Evolutionary conservation across 768 basidiomycete species (phyloP).

Genomic region (Macrolepiota dolichaula): DNA sequence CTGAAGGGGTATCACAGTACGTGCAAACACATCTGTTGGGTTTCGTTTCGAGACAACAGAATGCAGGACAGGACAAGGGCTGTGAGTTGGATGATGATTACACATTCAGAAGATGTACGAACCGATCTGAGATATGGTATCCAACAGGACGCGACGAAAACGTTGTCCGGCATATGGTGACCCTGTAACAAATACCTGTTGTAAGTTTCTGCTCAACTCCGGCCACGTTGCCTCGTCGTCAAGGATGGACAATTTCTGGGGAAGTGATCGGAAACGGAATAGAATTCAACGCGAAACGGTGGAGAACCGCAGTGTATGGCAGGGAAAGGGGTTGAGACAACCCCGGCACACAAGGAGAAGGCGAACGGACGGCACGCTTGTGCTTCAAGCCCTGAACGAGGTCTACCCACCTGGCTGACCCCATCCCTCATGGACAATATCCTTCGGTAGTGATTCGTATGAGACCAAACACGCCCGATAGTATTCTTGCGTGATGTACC

Average conservation of each 20-base stretch:
- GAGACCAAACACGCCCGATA: conserved; percentile 70
- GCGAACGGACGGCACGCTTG: not conserved
- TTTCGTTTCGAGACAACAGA: not conserved
- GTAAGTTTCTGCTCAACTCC: not conserved
- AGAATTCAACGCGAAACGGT: not conserved
- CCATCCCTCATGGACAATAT: conserved; percentile 70
- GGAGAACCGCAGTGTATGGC: not conserved
- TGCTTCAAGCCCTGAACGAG: not conserved
- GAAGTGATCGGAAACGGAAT: not conserved
- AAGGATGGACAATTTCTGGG: not conserved
- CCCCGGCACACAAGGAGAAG: not conserved
- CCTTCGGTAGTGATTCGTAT: conserved; percentile 68
- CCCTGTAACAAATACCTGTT: conserved; percentile 29
- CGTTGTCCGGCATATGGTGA: conserved; percentile 57
- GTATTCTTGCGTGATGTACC: conserved; percentile 72
- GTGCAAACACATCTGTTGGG: conserved; percentile 62
- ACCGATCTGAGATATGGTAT: conserved; percentile 72
- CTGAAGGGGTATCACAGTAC: conserved; percentile 68
- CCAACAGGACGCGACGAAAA: conserved; percentile 67
- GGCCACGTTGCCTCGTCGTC: not conserved
- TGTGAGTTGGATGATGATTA: not conserved
- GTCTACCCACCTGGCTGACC: conserved; percentile 56
- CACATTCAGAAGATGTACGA: conserved; percentile 18
- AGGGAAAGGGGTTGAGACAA: not conserved
- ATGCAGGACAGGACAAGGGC: not conserved